Conservation (phyloP, 768 basidiomycete genomes). For the Rhizopogon vinicolor region DNA sequence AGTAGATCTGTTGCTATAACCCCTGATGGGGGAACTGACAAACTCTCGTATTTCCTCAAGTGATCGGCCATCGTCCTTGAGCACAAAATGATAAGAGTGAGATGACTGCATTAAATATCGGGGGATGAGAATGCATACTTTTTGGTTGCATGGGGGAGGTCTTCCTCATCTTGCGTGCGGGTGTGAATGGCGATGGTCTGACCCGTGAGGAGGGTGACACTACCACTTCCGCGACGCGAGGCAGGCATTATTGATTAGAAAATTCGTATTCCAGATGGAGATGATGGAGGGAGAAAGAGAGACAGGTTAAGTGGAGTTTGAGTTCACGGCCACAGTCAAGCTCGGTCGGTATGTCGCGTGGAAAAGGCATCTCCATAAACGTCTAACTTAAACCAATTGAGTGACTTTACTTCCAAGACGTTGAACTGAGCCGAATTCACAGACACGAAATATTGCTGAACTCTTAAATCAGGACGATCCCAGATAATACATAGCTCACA, state of each 20-base stretch:
- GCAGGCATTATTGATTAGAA: slow-evolving; percentile 44
- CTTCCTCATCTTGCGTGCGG: slow-evolving; percentile 81
- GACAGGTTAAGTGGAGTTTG: slow-evolving; percentile 12
- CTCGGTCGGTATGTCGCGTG: slow-evolving; percentile 14
- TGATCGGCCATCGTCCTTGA: slow-evolving; percentile 90
- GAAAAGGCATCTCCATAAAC: slow-evolving; percentile 13
- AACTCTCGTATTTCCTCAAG: slow-evolving; percentile 81
- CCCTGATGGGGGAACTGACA: slow-evolving; percentile 47
- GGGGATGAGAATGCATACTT: slow-evolving; percentile 45
- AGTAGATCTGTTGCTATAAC: slow-evolving; percentile 4
- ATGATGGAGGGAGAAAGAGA: slow-evolving; percentile 10
- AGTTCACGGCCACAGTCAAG: slow-evolving; percentile 3
- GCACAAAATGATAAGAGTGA: slow-evolving; percentile 1
- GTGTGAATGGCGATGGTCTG: slow-evolving; percentile 84
- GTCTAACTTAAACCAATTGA: background rate
- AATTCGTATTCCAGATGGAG: background rate
- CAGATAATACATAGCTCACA: background rate
- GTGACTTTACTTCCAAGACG: background rate
- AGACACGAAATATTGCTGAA: background rate
- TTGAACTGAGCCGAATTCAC: background rate
- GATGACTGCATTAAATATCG: background rate
- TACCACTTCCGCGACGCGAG: slow-evolving; percentile 78
- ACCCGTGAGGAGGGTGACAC: slow-evolving; percentile 65
- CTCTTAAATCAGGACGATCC: background rate
- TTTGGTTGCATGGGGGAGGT: slow-evolving; percentile 92